phyloP scores from a whole-genome alignment of 768 basidiomycete species.

The Suillus brevipes region DNA sequence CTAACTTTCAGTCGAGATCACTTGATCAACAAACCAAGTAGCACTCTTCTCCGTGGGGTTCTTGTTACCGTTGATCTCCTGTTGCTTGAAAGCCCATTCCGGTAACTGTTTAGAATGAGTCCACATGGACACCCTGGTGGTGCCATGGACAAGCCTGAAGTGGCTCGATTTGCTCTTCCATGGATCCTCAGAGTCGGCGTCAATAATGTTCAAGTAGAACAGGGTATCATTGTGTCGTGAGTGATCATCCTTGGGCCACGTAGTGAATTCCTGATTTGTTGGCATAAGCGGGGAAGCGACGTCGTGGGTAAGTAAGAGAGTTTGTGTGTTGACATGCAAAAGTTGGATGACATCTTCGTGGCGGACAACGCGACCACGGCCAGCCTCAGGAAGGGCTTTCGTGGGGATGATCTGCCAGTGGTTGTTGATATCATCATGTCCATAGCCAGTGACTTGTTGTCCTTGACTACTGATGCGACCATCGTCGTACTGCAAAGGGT shows the following conservation, averaged over 20 bases:
- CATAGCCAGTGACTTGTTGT: slow-evolving; percentile 96
- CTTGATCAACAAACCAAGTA: slow-evolving; percentile 87
- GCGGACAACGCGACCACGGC: slow-evolving; percentile 88
- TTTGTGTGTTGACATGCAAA: slow-evolving; percentile 82
- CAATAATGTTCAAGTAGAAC: slow-evolving; percentile 74
- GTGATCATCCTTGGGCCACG: slow-evolving; percentile 78
- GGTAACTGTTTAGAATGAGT: slow-evolving; percentile 84
- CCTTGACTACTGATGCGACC: slow-evolving; percentile 95
- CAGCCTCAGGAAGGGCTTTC: slow-evolving; percentile 90
- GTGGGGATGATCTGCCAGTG: slow-evolving; percentile 95
- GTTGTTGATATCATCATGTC: slow-evolving; percentile 93
- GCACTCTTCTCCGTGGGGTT: slow-evolving; percentile 78
- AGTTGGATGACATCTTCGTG: slow-evolving; percentile 89
- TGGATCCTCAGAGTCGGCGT: slow-evolving; percentile 73
- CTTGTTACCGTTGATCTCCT: slow-evolving; percentile 98
- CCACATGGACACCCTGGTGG: slow-evolving; percentile 93
- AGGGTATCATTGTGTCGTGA: slow-evolving; percentile 84
- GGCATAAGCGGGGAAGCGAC: slow-evolving; percentile 97
- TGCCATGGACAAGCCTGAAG: slow-evolving; percentile 86
- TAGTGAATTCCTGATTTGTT: slow-evolving; percentile 98
- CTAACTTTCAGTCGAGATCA: slow-evolving; percentile 74
- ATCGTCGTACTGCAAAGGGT: slow-evolving; percentile 93
- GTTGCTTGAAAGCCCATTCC: slow-evolving; percentile 96
- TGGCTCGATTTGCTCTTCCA: slow-evolving; percentile 95
- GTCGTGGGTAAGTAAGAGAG: slow-evolving; percentile 88